These are phyloP conservation scores for Venturia asperata DNA, from an alignment of 2,329 filamentous ascomycete genomes.

Conservation along the genomic window DNA sequence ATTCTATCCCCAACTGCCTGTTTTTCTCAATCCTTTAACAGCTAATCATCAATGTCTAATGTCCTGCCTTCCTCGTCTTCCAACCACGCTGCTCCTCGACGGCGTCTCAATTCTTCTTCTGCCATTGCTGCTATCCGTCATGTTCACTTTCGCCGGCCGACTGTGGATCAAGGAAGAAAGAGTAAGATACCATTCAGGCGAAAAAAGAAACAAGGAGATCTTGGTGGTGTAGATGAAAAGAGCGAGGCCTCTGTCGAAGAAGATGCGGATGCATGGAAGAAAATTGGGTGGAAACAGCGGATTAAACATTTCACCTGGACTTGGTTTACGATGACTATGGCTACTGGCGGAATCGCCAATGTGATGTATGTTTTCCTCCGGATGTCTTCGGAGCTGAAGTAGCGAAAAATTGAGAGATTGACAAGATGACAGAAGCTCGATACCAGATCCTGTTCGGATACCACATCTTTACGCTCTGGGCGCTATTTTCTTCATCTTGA, in stretches of 20 bases:
- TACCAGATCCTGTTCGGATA: slow-evolving; percentile 27
- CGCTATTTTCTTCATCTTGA: slow-evolving; percentile 42
- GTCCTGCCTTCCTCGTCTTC: neutral
- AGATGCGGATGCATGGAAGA: neutral
- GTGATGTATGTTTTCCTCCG: slow-evolving; percentile 49
- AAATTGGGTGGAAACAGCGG: slow-evolving; percentile 45
- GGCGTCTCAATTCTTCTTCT: slow-evolving; percentile 6
- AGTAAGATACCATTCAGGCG: neutral
- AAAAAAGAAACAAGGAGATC: neutral
- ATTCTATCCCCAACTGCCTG: neutral
- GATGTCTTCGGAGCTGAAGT: neutral
- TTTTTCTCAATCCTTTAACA: neutral
- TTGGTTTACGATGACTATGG: slow-evolving; percentile 67
- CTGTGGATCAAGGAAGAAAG: neutral
- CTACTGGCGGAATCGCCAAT: slow-evolving; percentile 54
- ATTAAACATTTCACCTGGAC: slow-evolving; percentile 65
- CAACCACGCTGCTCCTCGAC: neutral
- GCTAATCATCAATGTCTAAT: neutral
- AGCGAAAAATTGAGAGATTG: neutral
- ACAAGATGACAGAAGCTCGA: slow-evolving; percentile 3
- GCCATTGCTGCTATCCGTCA: slow-evolving; percentile 1
- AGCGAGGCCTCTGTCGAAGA: neutral
- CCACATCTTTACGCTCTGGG: slow-evolving; percentile 42
- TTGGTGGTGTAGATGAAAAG: neutral
- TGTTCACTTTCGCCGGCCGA: slow-evolving; percentile 4